Evolutionary conservation across 2,329 filamentous ascomycete species (phyloP), one percentile per base, ranked within the genome.

Genomic region (Calonectria fujianensis): DNA sequence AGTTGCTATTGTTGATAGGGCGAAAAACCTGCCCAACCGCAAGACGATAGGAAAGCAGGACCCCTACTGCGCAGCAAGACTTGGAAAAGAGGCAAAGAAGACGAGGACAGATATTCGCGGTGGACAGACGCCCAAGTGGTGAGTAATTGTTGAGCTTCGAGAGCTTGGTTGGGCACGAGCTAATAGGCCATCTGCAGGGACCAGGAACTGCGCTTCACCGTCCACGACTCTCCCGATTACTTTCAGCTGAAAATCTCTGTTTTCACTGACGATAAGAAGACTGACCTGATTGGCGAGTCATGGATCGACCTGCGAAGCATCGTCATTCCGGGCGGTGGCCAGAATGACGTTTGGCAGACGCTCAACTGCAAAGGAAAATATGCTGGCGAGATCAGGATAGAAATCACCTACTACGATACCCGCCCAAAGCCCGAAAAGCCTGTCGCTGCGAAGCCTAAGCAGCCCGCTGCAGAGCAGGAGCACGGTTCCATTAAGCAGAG

Each of bases 11-110:
- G 92, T 98, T 82, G 97, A 99, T 87, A 92, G 96, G 79, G 97
- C 96, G 68, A 98, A 98, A 91, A 99, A 99, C 84, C 88, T 99
- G 79, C 97, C 97, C 66, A 99, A 99, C 86, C 89, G 96, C 80
- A 98, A 98, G 88, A 97, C 96, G 8, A 98, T 99, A 89, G 97
- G 97, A 71, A 99, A 99, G 87, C 97, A 99, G 87, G 96, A 98
- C 84, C 96, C 97, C 0, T 99, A 98, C 85, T 98, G 96, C 86
- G 97, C 97, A 48, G 96, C 96, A 39, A 91, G 97, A 69, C 87
- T 99, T 59, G 97, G 96, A 41, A 99, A 99, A 85, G 96, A 98
- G 86, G 97, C 97, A 63, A 98, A 97, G 88, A 98, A 98, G 90
- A 99, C 97, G 3, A 94, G 94, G 51, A 98, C 96, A 6, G 97